Percentiles rank a stretch among this genome's conserved stretches.
Conservation (phyloP, 176 grass and related monocot genomes). For the Avena insularis region DNA sequence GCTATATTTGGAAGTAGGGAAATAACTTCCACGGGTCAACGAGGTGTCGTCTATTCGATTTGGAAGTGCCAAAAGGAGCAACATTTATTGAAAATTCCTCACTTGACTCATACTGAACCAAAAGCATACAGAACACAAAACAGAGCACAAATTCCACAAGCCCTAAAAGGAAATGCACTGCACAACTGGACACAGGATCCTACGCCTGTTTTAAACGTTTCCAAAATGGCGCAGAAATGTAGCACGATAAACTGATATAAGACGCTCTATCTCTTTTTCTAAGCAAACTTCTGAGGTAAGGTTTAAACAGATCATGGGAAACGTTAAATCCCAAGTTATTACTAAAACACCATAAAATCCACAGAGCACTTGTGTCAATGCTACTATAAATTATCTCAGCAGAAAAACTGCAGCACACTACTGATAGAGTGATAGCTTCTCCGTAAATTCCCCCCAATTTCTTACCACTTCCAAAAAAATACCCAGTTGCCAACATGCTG, state of each 20-base stretch:
- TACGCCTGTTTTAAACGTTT: background rate
- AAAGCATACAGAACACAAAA: background rate
- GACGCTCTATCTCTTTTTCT: background rate
- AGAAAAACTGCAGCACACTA: background rate
- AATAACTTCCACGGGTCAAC: background rate
- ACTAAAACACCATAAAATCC: background rate
- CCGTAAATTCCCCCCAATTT: background rate
- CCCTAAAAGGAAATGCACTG: conserved; percentile 5
- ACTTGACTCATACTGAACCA: background rate
- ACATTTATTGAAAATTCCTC: background rate
- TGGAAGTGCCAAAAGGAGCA: background rate
- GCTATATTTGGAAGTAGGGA: background rate
- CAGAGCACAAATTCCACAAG: background rate
- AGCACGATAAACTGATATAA: background rate
- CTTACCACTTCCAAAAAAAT: background rate
- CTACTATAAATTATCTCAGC: background rate
- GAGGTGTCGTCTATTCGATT: conserved; percentile 8
- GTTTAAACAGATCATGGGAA: background rate
- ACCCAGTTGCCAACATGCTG: background rate
- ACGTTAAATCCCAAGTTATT: background rate
- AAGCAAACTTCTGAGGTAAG: background rate
- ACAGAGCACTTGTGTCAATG: background rate
- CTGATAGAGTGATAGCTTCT: background rate
- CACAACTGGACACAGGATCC: background rate
- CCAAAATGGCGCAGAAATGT: background rate